Base-by-base conservation (phyloP, 441 rosid genomes). In the Jatropha podagrica region DNA sequence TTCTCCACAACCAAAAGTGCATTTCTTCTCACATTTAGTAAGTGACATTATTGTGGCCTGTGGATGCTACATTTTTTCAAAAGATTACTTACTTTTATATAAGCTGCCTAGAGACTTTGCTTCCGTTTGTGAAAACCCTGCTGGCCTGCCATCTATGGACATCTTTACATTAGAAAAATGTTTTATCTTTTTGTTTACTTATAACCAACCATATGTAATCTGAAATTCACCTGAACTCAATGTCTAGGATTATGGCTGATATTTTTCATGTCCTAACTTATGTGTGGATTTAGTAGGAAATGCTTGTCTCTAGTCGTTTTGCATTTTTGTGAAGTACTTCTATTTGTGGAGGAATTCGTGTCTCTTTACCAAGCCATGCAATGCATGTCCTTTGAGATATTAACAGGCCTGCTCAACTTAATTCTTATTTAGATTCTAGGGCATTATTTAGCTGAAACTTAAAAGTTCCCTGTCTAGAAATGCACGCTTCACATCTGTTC, bases 371-470 rank as follows among this genome's bases (percentile, higher is more conserved):
- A 20, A 40, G 37, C 17, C 4, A 2, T 66, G 51, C 5, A 32
- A 9, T 20, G 14, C 23, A 37, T 37, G 37, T 68, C 4, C 12
- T 56, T 51, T 40, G 32, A 69, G 20, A 54, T 32, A 12, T 14
- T 62, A 55, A 55, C 63, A 38, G 12, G 20, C 26, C 18, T 54
- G 26, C n/a, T 69, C 13, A 9, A n/a, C 38, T 69, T 23, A 37
- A 7, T n/a, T 54, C 58, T 52, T 52, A 18, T 40, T n/a, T 69
- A 3, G 41, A 54, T 17, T 32, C 12, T 69, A 55, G 63, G 62
- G n/a, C 37, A 37, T n/a, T 69, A n/a, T 38, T 9, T n/a, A 69
- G 49, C 72, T 51, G 72, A 15, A 38, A 69, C 48, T 69, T 12
- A 18, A 13, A 11, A 38, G 5, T 38, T 37, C n/a, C 55, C 41